Percentiles rank a stretch among this genome's conserved stretches.
phyloP scores from a whole-genome alignment of 805 yeast species.

The Ogataea sp. region DNA sequence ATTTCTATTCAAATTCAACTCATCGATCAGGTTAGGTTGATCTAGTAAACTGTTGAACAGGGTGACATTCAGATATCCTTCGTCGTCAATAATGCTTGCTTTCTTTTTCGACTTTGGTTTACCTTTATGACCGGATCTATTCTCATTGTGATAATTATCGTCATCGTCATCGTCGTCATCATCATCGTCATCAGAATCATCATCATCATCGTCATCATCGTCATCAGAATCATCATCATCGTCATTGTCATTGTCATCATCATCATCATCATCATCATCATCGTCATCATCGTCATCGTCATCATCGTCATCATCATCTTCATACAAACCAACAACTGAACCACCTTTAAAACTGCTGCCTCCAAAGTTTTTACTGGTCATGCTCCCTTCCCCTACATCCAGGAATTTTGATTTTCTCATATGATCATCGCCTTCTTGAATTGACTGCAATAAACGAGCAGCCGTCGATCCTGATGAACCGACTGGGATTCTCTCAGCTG shows the following conservation, averaged over 20 bases:
- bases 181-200: too few species aligned
- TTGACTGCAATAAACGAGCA: conserved; percentile 25
- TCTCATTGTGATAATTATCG: too few species aligned
- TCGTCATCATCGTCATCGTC: neutral
- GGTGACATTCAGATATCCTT: conserved; percentile 12
- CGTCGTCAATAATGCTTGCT: neutral
- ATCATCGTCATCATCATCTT: neutral
- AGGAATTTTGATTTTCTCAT: conserved; percentile 4
- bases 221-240: neutral
- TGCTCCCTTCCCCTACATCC: too few species aligned
- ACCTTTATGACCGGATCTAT: too few species aligned
- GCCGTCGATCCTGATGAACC: conserved; percentile 16
- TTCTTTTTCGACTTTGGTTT: neutral
- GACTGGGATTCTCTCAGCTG: neutral
- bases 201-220: neutral
- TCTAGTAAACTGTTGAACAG: conserved; percentile 26
- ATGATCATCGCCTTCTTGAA: conserved; percentile 23
- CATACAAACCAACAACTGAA: conserved; percentile 4
- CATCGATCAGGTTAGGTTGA: conserved; percentile 28
- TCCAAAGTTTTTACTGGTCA: too few species aligned
- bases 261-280: neutral
- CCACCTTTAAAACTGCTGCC: too few species aligned
- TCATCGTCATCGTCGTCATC: too few species aligned
- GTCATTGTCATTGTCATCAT: neutral
- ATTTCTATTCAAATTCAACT: conserved; percentile 26